These are phyloP conservation scores for Pleurotus eryngii DNA, from an alignment of 768 basidiomycete species.

Conservation along the genomic window DNA sequence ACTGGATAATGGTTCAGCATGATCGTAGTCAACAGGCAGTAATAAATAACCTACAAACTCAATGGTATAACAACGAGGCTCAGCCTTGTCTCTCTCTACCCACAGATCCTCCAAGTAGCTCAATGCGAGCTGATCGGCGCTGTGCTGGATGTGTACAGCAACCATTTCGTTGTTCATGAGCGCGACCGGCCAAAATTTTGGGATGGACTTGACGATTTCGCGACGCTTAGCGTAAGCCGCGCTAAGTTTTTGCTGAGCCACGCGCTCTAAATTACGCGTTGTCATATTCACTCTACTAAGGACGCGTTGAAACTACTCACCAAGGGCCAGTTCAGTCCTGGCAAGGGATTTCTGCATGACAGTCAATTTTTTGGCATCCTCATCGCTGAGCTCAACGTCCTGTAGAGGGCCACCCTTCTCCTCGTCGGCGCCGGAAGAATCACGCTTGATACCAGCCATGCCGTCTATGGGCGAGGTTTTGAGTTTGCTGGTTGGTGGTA, in stretches of 20 bases:
- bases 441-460: slow-evolving; percentile 66
- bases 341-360: slow-evolving; percentile 65
- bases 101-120: slow-evolving; percentile 84
- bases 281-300: background rate
- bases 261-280: slow-evolving; percentile 49
- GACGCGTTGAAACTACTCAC: slow-evolving; percentile 37
- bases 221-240: slow-evolving; percentile 74
- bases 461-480: slow-evolving; percentile 16
- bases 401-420: slow-evolving; percentile 62
- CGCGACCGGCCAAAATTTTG: slow-evolving; percentile 85
- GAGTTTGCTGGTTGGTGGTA: slow-evolving; percentile 8
- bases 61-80: slow-evolving; percentile 79
- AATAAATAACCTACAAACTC: slow-evolving; percentile 70
- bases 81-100: slow-evolving; percentile 67
- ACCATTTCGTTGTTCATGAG: slow-evolving; percentile 70
- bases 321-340: slow-evolving; percentile 68
- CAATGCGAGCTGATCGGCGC: slow-evolving; percentile 76
- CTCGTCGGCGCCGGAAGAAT: slow-evolving; percentile 74
- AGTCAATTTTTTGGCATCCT: slow-evolving; percentile 67
- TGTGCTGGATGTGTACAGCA: slow-evolving; percentile 65
- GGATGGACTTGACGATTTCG: slow-evolving; percentile 57
- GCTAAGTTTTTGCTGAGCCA: slow-evolving; percentile 50
- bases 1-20: slow-evolving; percentile 31
- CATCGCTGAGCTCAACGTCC: slow-evolving; percentile 66
- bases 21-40: background rate